These are phyloP conservation scores for Rosa chinensis DNA, from an alignment of 306 rosid genomes.

Conservation along the genomic window DNA sequence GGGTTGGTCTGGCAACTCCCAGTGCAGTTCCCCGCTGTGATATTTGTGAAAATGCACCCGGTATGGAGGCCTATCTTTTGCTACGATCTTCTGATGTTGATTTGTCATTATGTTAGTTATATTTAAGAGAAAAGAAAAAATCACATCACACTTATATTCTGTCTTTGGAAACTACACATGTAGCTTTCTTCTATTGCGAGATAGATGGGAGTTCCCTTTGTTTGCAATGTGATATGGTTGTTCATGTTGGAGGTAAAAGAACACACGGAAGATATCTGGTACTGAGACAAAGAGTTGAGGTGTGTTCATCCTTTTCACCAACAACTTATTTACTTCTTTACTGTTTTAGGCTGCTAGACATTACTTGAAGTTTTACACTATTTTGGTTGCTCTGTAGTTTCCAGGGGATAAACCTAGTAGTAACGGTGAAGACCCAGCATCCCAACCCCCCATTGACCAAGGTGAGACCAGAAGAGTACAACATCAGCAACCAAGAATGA, in stretches of 20 bases:
- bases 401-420: constrained; percentile 81
- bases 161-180: constrained; percentile 36
- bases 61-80: constrained; percentile 32
- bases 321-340: background rate
- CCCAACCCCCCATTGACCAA: constrained; percentile 49
- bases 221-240: constrained; percentile 91
- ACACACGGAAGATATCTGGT: constrained; percentile 95
- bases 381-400: constrained; percentile 55
- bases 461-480: constrained; percentile 57
- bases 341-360: background rate
- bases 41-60: constrained; percentile 97
- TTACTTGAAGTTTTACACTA: constrained; percentile 10
- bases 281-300: constrained; percentile 95
- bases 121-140: background rate
- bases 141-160: constrained; percentile 28
- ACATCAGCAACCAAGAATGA: constrained; percentile 44
- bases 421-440: constrained; percentile 34
- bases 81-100: background rate
- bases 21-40: constrained; percentile 90
- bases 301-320: constrained; percentile 33
- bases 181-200: constrained; percentile 98
- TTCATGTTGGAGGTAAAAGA: constrained; percentile 99
- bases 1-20: constrained; percentile 97
- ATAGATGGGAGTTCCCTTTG: constrained; percentile 93
- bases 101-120: constrained; percentile 15